Percentiles rank a stretch among this genome's conserved stretches.
These are phyloP conservation scores for Hortiboletus campestris DNA, from an alignment of 768 basidiomycete genomes.

Conservation along the genomic window DNA sequence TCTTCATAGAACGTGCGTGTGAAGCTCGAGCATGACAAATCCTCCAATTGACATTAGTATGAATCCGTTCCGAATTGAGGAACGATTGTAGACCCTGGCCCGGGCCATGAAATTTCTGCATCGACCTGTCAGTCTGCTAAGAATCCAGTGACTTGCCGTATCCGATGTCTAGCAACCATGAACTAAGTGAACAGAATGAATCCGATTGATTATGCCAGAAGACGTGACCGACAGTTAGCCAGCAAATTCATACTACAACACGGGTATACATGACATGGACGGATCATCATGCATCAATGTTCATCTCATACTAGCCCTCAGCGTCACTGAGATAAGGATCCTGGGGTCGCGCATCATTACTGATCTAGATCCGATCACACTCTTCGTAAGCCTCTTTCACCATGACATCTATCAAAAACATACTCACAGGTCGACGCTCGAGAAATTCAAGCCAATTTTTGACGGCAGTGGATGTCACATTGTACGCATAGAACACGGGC, in stretches of 20 bases:
- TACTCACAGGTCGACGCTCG: slow-evolving; percentile 5
- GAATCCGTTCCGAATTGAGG: no score
- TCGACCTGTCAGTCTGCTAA: no score
- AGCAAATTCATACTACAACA: slow-evolving; percentile 5
- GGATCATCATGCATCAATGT: no score
- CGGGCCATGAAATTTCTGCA: no score
- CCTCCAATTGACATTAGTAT: no score
- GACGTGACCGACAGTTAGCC: background rate
- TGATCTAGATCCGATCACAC: background rate
- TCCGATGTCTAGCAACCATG: background rate
- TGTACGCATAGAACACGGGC: slow-evolving; percentile 19
- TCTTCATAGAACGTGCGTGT: slow-evolving; percentile 13
- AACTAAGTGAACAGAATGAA: no score
- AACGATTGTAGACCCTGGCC: no score
- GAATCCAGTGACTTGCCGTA: background rate
- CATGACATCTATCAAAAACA: background rate
- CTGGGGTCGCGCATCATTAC: background rate
- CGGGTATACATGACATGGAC: background rate
- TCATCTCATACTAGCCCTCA: background rate
- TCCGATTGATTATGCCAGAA: background rate
- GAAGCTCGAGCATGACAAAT: background rate
- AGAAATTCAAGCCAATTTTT: background rate
- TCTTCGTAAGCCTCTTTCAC: background rate
- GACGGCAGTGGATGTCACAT: background rate
- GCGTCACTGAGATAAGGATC: background rate